phyloP scores from a whole-genome alignment of 768 basidiomycete species.

The Calocera cornea region DNA sequence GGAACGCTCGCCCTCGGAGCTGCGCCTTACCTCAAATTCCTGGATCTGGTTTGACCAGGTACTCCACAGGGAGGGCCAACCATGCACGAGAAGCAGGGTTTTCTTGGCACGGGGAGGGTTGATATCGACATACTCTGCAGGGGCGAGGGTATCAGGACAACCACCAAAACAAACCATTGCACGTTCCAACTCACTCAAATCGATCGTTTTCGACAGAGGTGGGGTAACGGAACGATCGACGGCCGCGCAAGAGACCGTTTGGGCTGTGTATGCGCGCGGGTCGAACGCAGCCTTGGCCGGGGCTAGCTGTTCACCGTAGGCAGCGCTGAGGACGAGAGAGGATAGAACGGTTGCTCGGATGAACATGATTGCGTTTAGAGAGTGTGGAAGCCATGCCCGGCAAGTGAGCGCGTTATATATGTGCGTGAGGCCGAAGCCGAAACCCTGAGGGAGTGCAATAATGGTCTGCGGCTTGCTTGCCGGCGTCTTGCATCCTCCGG shows the following conservation, averaged over 20 bases:
- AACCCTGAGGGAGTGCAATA: neutral
- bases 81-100: conserved; percentile 57
- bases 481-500: neutral
- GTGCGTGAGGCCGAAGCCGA: neutral
- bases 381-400: neutral
- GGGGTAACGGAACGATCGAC: conserved; percentile 2
- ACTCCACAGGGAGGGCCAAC: conserved; percentile 69
- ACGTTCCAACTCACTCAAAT: conserved; percentile 9
- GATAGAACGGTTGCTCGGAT: neutral
- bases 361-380: neutral
- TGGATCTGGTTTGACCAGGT: conserved; percentile 60
- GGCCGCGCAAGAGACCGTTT: neutral
- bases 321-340: neutral
- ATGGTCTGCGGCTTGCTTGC: neutral
- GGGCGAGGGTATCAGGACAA: neutral
- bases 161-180: too few relatives aligned
- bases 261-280: neutral
- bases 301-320: neutral
- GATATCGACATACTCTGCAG: conserved; percentile 48
- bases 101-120: conserved; percentile 36
- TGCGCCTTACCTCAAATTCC: conserved; percentile 39
- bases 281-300: neutral
- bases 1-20: neutral
- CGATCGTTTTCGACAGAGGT: conserved; percentile 6
- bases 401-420: neutral